Evolutionary conservation across 192 early-diverging fungal species (phyloP), one percentile per base, ranked within the genome.

Genomic region (Linnemannia schmuckeri): DNA sequence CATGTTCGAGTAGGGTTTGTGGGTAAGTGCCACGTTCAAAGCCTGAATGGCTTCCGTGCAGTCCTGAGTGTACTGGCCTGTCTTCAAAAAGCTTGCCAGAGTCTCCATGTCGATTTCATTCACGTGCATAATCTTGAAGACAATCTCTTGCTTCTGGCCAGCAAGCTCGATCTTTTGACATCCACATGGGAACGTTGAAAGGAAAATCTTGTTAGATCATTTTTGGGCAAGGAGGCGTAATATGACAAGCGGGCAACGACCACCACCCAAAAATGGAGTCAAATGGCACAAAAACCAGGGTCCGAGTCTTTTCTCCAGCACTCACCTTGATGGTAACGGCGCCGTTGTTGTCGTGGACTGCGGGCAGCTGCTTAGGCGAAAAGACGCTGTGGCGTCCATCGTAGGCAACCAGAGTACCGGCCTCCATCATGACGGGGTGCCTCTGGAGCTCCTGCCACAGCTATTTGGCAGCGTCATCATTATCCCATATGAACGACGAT

Each of bases 301-400:
- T 33, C 30, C 3, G 30, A 20, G 40, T 33, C 27, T 33, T 17
- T 30, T 73, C 9, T 10, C 17, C 22, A 46, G 2, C 41, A 75
- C 61, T 84, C 70, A 93, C 90, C 49, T 94, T 88, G 37, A 95
- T 94, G 3, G 89, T 88, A 18, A 81, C 77, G 20, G 89, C 87
- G 54, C 93, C 90, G 0, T 89, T 55, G 30, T 66, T 66, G 3
- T 66, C 61, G 27, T 66, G 61, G 49, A 79, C 83, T 7, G 92
- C 86, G 20, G 87, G 76, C 35, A 96, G 79, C 0, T 85, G 76
- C 44, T 84, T 81, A 1, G 94, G 81, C 0, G 94, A 72, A 76
- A 94, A 98, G 2, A 96, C 91, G 40, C 96, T 96, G 81, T 92
- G 91, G 46, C 94, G 87, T 8, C 96, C 95, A 78, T 98, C 97